Evolutionary conservation across 306 rosid species (phyloP).

Genomic region (Trifolium fragiferum): DNA sequence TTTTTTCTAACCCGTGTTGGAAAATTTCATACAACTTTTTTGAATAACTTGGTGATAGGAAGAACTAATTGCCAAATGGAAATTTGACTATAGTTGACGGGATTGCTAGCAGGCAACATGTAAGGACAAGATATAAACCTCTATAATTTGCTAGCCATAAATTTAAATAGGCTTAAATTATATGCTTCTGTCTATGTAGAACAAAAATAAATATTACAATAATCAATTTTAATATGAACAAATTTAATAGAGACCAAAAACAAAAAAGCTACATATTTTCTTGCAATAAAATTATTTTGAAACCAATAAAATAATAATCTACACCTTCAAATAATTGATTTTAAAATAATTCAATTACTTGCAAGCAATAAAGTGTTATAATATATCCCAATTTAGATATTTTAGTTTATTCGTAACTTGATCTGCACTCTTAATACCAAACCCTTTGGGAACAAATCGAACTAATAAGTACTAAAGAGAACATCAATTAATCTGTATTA

Average conservation of each 20-base stretch:
- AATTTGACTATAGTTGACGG: background rate
- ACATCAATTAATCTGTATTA: background rate
- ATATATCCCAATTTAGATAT: conserved; percentile 2
- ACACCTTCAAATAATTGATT: background rate
- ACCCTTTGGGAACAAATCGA: conserved; percentile 36
- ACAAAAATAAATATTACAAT: too few relatives aligned
- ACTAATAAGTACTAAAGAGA: conserved; percentile 33
- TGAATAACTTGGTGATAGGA: background rate
- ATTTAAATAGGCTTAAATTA: background rate
- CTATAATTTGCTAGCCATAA: conserved; percentile 2
- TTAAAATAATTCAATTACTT: too few relatives aligned
- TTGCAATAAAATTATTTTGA: too few relatives aligned
- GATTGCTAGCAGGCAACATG: too few relatives aligned
- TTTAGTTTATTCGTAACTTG: conserved; percentile 50
- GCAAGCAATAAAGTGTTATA: background rate
- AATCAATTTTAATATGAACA: too few relatives aligned
- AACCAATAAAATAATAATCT: too few relatives aligned
- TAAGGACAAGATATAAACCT: background rate
- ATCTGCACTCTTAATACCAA: conserved; percentile 47
- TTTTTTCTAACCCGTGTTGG: conserved; percentile 16
- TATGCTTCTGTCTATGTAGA: too few relatives aligned
- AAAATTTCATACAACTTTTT: conserved; percentile 2
- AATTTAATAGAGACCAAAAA: too few relatives aligned
- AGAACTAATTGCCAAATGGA: background rate
- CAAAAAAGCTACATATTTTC: too few relatives aligned